These are phyloP conservation scores for Gryganskiella cystojenkinii DNA, from an alignment of 192 early-diverging fungal genomes.

Conservation along the genomic window DNA sequence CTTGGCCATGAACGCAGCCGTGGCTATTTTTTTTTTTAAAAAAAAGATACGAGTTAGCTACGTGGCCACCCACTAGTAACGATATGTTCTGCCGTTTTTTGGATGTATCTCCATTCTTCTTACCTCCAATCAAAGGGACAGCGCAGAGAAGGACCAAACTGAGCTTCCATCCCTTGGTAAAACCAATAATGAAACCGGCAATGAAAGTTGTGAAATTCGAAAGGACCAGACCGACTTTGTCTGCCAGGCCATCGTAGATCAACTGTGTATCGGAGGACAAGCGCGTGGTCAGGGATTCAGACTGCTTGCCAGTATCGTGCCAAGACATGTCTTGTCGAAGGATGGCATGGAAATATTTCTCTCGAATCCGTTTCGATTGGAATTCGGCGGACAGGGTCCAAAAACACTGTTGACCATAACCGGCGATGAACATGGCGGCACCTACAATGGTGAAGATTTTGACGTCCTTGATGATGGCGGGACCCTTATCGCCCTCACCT, in stretches of 20 bases:
- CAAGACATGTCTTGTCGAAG: slow-evolving; percentile 89
- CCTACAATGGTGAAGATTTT: slow-evolving; percentile 55
- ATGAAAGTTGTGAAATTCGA: slow-evolving; percentile 74
- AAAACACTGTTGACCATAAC: slow-evolving; percentile 66
- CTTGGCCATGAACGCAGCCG: slow-evolving; percentile 31
- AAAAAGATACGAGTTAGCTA: too few relatives aligned
- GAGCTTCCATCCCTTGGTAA: slow-evolving; percentile 68
- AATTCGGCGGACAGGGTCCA: slow-evolving; percentile 66
- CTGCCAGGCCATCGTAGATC: slow-evolving; percentile 88
- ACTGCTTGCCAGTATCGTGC: slow-evolving; percentile 74
- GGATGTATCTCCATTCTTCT: neutral
- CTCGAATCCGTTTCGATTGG: slow-evolving; percentile 69
- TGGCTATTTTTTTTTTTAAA: slow-evolving; percentile 4
- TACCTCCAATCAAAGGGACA: slow-evolving; percentile 70
- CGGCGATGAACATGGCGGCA: slow-evolving; percentile 61
- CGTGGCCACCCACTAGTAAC: too few relatives aligned
- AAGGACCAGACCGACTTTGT: slow-evolving; percentile 80
- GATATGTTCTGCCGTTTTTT: too few relatives aligned
- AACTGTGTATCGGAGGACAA: slow-evolving; percentile 86
- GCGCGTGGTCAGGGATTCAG: slow-evolving; percentile 73
- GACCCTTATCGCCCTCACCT: slow-evolving; percentile 1
- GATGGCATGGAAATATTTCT: slow-evolving; percentile 77
- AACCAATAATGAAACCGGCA: slow-evolving; percentile 75
- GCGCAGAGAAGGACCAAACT: slow-evolving; percentile 68
- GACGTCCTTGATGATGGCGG: slow-evolving; percentile 5